These are phyloP conservation scores for Ceratocystis papillata DNA, from an alignment of 2,329 filamentous ascomycete genomes.

Conservation along the genomic window DNA sequence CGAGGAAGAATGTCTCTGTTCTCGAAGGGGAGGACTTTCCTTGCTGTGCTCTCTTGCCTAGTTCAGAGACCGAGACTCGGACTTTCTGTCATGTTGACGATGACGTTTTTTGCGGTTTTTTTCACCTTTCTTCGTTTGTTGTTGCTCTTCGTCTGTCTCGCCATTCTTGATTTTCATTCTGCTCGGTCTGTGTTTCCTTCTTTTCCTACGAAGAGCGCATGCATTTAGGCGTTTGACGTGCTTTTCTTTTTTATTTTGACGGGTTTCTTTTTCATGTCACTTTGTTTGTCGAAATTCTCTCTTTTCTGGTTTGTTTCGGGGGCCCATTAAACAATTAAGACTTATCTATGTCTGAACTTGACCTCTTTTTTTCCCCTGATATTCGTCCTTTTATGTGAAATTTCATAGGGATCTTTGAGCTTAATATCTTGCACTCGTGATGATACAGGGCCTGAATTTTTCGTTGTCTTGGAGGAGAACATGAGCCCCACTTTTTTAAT, in stretches of 20 bases:
- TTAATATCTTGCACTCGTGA: neutral
- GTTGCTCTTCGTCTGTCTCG: conserved; percentile 3
- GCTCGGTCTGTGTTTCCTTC: neutral
- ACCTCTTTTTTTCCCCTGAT: too few species aligned
- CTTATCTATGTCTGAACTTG: too few species aligned
- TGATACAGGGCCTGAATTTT: neutral
- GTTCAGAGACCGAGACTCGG: neutral
- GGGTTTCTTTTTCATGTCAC: neutral
- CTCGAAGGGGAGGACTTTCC: neutral
- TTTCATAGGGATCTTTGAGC: neutral
- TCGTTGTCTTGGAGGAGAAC: neutral
- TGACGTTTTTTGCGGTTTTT: conserved; percentile 26
- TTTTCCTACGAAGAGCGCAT: conserved; percentile 18
- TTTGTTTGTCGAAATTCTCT: neutral
- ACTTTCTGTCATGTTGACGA: conserved; percentile 9
- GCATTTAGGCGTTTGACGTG: conserved; percentile 22
- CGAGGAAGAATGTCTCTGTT: neutral
- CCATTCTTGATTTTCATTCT: conserved; percentile 14
- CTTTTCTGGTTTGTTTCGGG: neutral
- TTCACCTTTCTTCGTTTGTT: conserved; percentile 16
- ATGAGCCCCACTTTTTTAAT: neutral
- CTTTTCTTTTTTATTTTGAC: conserved; percentile 6
- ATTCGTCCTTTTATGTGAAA: too few species aligned
- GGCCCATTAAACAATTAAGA: neutral
- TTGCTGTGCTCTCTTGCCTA: neutral